Evolutionary conservation across 371 early-diverging fungal genomes (phyloP).

Genomic region (Circinella umbellata): DNA sequence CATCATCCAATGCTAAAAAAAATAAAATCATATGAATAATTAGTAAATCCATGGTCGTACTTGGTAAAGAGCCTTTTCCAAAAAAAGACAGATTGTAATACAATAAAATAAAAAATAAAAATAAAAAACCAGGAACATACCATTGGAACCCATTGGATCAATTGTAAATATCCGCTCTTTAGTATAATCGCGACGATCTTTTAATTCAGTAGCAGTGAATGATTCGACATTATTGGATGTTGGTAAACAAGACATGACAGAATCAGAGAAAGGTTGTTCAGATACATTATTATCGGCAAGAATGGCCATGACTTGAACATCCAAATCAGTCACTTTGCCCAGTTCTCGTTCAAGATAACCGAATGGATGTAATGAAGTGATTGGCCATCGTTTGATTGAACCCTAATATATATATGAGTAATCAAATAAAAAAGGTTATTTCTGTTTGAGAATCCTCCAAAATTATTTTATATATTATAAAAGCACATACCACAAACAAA

Average conservation of each 20-base stretch:
- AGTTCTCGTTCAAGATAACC: conserved; percentile 68
- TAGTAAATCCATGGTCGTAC: not conserved
- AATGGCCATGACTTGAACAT: conserved; percentile 74
- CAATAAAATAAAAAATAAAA: not conserved
- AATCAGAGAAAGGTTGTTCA: conserved; percentile 60
- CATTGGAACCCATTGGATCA: conserved; percentile 91
- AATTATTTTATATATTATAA: not conserved
- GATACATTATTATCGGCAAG: conserved; percentile 70
- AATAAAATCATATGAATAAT: not conserved
- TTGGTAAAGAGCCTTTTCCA: not conserved
- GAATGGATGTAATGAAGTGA: conserved; percentile 72
- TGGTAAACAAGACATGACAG: conserved; percentile 74
- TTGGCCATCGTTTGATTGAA: conserved; percentile 77
- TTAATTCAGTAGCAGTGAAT: conserved; percentile 62
- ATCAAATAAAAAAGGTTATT: no score
- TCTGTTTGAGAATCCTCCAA: no score
- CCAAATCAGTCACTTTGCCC: conserved; percentile 72
- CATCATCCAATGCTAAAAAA: conserved; percentile 82
- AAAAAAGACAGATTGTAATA: not conserved
- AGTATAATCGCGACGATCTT: conserved; percentile 73
- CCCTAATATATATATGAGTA: conserved; percentile 30
- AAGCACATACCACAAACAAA: conserved; percentile 51
- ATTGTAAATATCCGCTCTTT: conserved; percentile 77
- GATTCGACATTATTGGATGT: not conserved
- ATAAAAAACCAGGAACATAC: conserved; percentile 34